Evolutionary conservation across 495 filamentous ascomycete genomes (phyloP).

Genomic region (Lasiosphaeris hirsuta): DNA sequence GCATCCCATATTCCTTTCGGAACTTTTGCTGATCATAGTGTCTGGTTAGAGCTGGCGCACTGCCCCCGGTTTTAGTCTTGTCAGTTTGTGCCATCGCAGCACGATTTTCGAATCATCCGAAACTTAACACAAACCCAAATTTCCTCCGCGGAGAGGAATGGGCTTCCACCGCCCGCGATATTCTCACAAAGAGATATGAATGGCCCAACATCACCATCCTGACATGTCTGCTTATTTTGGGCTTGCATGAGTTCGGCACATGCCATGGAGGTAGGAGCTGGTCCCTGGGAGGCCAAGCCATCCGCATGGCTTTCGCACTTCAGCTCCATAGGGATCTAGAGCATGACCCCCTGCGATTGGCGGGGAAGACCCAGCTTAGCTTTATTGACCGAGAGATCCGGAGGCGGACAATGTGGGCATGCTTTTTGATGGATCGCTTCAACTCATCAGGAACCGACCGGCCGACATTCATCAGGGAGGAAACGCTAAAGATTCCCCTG

Average conservation of each 20-base stretch:
- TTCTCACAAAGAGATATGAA: slow-evolving; percentile 81
- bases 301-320: slow-evolving; percentile 93
- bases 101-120: slow-evolving; percentile 92
- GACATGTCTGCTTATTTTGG: slow-evolving; percentile 81
- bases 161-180: slow-evolving; percentile 79
- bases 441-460: slow-evolving; percentile 94
- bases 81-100: slow-evolving; percentile 91
- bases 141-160: slow-evolving; percentile 91
- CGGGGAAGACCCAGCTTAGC: slow-evolving; percentile 68
- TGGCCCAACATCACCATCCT: slow-evolving; percentile 95
- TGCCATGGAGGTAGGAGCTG: slow-evolving; percentile 95
- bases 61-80: slow-evolving; percentile 83
- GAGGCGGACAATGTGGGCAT: slow-evolving; percentile 94
- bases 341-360: slow-evolving; percentile 68
- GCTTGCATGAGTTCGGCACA: slow-evolving; percentile 93
- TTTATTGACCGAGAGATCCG: slow-evolving; percentile 92
- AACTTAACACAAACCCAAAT: slow-evolving; percentile 73
- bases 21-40: slow-evolving; percentile 23
- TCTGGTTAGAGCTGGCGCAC: slow-evolving; percentile 44
- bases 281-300: slow-evolving; percentile 91
- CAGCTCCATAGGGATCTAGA: slow-evolving; percentile 94
- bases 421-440: slow-evolving; percentile 95
- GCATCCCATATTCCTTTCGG: neutral
- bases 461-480: slow-evolving; percentile 87
- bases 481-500: slow-evolving; percentile 81